Base-by-base conservation (phyloP, 108 stramenopile species). In the Skeletonema marinoi region DNA sequence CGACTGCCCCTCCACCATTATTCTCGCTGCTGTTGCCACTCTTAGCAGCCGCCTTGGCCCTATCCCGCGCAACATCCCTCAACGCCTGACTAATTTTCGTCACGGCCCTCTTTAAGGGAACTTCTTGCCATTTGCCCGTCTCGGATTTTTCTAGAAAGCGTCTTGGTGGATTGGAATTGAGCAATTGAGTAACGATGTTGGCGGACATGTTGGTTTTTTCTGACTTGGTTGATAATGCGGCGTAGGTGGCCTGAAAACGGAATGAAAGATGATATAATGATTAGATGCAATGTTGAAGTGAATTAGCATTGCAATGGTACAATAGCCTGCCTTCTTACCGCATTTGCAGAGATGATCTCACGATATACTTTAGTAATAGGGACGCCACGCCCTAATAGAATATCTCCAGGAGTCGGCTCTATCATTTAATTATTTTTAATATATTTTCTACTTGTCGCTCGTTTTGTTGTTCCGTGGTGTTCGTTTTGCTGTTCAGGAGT, bases 321-420 rank as follows among this genome's bases (percentile, higher is more conserved):
- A n/a, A n/a, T n/a, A n/a, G n/a, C n/a, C n/a, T n/a, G n/a, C n/a
- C n/a, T n/a, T n/a, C n/a, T n/a, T n/a, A 56, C 54, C 54, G 54
- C 54, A 56, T 56, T 56, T 56, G 86, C 51, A 39, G 81, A 76
- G 41, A 93, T 85, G 3, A 93, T 64, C 12, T 81, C 68, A 30
- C 88, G 85, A 64, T 86, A 93, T 19, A 51, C 65, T 68, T 81
- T 85, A 75, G 85, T 88, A 11, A 86, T 86, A 9, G 81, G 80
- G 30, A 86, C 89, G 17, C 92, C 92, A 10, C 92, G 87, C 39
- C 92, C 92, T 13, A 56, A n/a, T 0, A 56, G 25, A 25, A 56
- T 56, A 6, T 56, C 54, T 56, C 3, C 54, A 29, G 14, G 3
- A 0, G 54, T 29, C 25, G 54, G 25, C 19, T 56, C 21, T 4